Evolutionary conservation across 1,284 basidiomycete species (phyloP).

Genomic region (Anthracocystis panici-leucophaei): DNA sequence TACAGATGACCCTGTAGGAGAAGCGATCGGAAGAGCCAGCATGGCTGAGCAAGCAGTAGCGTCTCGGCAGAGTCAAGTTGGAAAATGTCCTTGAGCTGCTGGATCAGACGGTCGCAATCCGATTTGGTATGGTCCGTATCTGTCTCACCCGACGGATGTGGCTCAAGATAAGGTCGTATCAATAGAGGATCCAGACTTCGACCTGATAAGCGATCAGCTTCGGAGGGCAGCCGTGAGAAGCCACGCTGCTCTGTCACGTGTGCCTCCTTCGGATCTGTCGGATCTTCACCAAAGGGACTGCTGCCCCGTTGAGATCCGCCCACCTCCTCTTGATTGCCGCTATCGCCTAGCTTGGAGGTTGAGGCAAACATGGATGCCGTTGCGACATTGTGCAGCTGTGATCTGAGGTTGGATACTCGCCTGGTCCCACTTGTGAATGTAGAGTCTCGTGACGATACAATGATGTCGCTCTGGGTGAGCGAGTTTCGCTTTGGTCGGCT

Average conservation of each 20-base stretch:
- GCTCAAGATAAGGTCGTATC: slow-evolving; percentile 28
- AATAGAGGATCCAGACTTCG: slow-evolving; percentile 15
- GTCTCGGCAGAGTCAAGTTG: slow-evolving; percentile 43
- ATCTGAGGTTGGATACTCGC: slow-evolving; percentile 18
- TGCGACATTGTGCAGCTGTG: slow-evolving; percentile 28
- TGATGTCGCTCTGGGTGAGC: slow-evolving; percentile 40
- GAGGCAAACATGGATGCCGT: slow-evolving; percentile 20
- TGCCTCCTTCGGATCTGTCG: slow-evolving; percentile 1
- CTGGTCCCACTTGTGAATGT: slow-evolving; percentile 2
- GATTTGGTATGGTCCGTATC: neutral
- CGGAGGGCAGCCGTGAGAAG: neutral
- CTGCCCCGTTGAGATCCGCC: neutral
- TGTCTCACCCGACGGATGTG: neutral
- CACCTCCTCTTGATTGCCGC: neutral
- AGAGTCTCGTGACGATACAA: slow-evolving; percentile 17
- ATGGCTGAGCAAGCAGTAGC: slow-evolving; percentile 46
- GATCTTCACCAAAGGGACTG: slow-evolving; percentile 10
- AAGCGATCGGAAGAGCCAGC: slow-evolving; percentile 68
- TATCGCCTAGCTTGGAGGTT: neutral
- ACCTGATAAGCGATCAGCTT: neutral
- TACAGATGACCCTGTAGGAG: slow-evolving; percentile 96
- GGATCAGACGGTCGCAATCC: slow-evolving; percentile 32
- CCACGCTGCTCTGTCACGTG: neutral
- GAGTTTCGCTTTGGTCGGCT: slow-evolving; percentile 22
- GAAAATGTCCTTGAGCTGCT: slow-evolving; percentile 49